Evolutionary conservation across 306 rosid species (phyloP), one percentile per base, ranked within the genome.

Genomic region (Lathyrus tuberosus): DNA sequence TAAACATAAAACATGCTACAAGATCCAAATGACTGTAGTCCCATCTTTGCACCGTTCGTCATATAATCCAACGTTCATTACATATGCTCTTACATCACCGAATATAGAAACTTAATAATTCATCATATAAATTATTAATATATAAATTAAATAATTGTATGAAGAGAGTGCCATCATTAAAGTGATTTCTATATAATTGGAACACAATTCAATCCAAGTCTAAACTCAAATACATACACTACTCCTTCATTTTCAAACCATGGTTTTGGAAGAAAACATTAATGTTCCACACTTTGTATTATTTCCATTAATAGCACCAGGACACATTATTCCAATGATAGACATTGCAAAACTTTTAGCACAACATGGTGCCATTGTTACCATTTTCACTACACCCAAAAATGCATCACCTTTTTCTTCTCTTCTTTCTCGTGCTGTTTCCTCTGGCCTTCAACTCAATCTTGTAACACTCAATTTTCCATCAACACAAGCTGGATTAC

Each of bases 271-370:
- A 24, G 26, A 24, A 24, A 24, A 24, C 26, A 24, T 24, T 24
- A 38, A 14, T 18, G 46, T 62, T 62, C 74, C 59, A 13, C 96
- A 92, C 81, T 83, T 86, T 15, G 89, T 87, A 0, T 20, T 91
- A 8, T 61, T 89, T 42, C 96, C 97, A 0, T 69, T 87, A 10
- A 82, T 91, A 94, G 96, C 97, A 5, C 96, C 81, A 81, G 96
- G 97, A 61, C 97, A 92, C 60, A 87, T 91, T 90, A 88, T 84
- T 18, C 97, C 97, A 4, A 83, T 91, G 97, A 82, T 88, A 30
- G 97, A 89, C 80, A 77, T 89, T 22, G 96, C 92, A 6, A 84
- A 77, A 54, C 72, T 89, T n/a, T 79, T 91, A 2, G 79, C 83
- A 4, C 73, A 79, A 15, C 87, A 57, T 57, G 1, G 84, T 31